Evolutionary conservation across 2,329 filamentous ascomycete genomes (phyloP).

Genomic region (Fusarium ramigenum): DNA sequence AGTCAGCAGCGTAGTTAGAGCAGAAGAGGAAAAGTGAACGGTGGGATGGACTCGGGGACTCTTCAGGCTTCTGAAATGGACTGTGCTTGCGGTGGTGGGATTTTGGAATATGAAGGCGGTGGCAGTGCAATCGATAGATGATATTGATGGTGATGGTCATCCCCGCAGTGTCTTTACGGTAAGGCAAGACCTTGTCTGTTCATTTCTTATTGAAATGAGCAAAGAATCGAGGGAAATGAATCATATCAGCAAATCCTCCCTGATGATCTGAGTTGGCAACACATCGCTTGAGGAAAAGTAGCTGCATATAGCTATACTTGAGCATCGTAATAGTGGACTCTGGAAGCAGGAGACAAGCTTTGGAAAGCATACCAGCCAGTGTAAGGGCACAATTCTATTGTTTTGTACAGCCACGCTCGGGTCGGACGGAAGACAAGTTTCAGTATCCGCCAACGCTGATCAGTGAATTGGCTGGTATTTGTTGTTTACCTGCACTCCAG

Average conservation of each 20-base stretch:
- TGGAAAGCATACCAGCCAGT: constrained; percentile 3
- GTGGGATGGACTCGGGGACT: not conserved
- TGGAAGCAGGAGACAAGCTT: not conserved
- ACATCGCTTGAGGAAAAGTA: not conserved
- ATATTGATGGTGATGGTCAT: constrained; percentile 16
- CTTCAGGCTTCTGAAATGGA: constrained; percentile 1
- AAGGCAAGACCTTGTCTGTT: constrained; percentile 23
- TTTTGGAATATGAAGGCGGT: constrained; percentile 28
- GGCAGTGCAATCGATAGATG: constrained; percentile 33
- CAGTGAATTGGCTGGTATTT: constrained; percentile 13
- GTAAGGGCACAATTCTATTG: constrained; percentile 13
- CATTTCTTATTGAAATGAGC: constrained; percentile 27
- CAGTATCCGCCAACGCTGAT: constrained; percentile 13
- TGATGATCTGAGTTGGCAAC: constrained; percentile 5
- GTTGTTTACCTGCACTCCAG: constrained; percentile 14
- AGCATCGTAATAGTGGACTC: not conserved
- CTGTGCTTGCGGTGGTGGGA: constrained; percentile 21
- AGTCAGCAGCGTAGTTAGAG: not conserved
- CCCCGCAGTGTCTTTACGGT: constrained; percentile 6
- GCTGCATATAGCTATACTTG: not conserved
- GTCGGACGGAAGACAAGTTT: constrained; percentile 29
- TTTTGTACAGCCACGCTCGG: constrained; percentile 37
- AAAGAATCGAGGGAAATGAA: constrained; percentile 22
- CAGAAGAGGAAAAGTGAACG: not conserved
- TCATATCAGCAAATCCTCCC: not conserved